Percentiles rank a stretch among this genome's conserved stretches.
Conservation (phyloP, 2,329 filamentous ascomycete genomes). For the Neopestalotiopsis sp. region DNA sequence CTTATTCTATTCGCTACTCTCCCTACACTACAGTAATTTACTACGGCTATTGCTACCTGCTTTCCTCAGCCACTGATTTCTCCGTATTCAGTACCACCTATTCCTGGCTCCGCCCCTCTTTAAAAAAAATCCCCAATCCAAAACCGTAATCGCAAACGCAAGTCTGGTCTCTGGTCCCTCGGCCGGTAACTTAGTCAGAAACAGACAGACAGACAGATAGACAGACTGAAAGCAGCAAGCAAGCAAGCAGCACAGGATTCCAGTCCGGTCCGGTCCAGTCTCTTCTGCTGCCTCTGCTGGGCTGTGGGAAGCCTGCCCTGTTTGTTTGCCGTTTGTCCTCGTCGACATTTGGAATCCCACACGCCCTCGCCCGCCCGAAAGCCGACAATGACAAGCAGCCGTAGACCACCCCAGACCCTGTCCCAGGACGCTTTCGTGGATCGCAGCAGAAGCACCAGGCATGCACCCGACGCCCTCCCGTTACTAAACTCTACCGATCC, state of each 20-base stretch:
- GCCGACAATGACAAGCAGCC: constrained; percentile 33
- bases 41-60: background rate
- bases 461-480: constrained; percentile 19
- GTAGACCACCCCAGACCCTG: constrained; percentile 29
- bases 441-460: constrained; percentile 24
- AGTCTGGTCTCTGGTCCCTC: background rate
- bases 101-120: background rate
- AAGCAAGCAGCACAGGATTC: too few species aligned
- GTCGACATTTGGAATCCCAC: background rate
- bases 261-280: background rate
- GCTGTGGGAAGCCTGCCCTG: background rate
- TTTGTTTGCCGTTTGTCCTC: background rate
- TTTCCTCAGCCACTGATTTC: background rate
- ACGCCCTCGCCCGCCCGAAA: background rate
- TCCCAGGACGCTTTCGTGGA: constrained; percentile 31
- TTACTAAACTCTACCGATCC: constrained; percentile 24
- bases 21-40: background rate
- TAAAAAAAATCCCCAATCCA: background rate
- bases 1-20: background rate
- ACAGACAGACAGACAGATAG: background rate
- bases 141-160: background rate
- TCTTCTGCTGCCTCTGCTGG: background rate
- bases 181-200: constrained; percentile 2
- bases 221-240: too few species aligned
- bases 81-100: background rate